Evolutionary conservation across 192 early-diverging fungal genomes (phyloP).

Genomic region (Coemansia sp.): DNA sequence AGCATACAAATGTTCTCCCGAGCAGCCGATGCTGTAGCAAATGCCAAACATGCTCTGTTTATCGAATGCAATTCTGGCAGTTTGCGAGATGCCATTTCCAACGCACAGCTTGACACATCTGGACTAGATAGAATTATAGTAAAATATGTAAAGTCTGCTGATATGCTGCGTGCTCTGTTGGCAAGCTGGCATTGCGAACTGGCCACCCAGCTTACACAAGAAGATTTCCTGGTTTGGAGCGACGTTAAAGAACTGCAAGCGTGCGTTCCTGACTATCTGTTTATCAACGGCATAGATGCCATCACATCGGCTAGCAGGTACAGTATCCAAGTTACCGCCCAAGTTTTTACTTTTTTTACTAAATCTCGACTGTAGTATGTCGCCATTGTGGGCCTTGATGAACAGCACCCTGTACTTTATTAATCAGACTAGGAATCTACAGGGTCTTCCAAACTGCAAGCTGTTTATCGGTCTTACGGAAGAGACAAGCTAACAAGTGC

Average conservation of each 20-base stretch:
- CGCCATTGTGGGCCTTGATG: conserved; percentile 32
- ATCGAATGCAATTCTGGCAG: conserved; percentile 34
- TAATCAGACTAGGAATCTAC: conserved; percentile 13
- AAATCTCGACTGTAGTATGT: conserved; percentile 22
- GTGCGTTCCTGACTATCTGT: conserved; percentile 31
- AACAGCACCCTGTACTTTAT: conserved; percentile 43
- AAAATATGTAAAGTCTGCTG: conserved; percentile 26
- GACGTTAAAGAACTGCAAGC: background rate
- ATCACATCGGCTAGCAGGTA: conserved; percentile 32
- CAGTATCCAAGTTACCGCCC: background rate
- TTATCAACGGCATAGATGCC: conserved; percentile 39
- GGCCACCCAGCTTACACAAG: conserved; percentile 9
- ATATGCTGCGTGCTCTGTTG: conserved; percentile 37
- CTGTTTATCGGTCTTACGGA: conserved; percentile 21
- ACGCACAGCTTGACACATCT: background rate
- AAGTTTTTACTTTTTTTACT: background rate
- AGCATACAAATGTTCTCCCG: conserved; percentile 26
- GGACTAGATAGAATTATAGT: conserved; percentile 25
- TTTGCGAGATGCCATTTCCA: conserved; percentile 6
- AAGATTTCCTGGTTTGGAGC: conserved; percentile 37
- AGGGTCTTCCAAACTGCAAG: conserved; percentile 11
- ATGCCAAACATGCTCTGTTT: conserved; percentile 15
- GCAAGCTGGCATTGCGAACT: conserved; percentile 36
- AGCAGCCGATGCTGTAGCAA: conserved; percentile 14
- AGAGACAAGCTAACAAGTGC: conserved; percentile 4